These are phyloP conservation scores for Cicer cuneatum DNA, from an alignment of 306 rosid species.

Conservation along the genomic window DNA sequence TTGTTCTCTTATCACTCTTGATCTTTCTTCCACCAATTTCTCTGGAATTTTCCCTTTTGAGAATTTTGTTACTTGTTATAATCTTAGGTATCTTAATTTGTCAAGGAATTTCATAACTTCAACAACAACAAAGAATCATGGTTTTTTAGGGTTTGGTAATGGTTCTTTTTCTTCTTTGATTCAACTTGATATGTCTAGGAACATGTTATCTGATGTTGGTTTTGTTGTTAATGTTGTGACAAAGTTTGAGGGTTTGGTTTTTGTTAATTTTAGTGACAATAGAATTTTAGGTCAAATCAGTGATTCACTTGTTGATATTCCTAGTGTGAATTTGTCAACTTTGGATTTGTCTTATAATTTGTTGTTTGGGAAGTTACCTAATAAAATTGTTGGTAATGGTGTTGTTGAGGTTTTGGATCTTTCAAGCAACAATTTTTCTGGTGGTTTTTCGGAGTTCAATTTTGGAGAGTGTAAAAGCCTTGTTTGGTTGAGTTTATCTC, in stretches of 20 bases:
- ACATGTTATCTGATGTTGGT: slow-evolving; percentile 51
- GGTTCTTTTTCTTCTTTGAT: slow-evolving; percentile 52
- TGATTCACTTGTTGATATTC: slow-evolving; percentile 18
- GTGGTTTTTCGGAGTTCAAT: slow-evolving; percentile 49
- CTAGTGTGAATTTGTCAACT: slow-evolving; percentile 46
- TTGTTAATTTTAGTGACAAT: slow-evolving; percentile 61
- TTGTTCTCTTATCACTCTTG: slow-evolving; percentile 52
- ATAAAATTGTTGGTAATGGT: slow-evolving; percentile 45
- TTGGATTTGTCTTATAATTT: slow-evolving; percentile 61
- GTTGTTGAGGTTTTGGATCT: slow-evolving; percentile 63
- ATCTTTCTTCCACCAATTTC: slow-evolving; percentile 68
- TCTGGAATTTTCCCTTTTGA: slow-evolving; percentile 50
- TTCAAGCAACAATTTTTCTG: slow-evolving; percentile 63
- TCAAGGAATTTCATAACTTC: slow-evolving; percentile 55
- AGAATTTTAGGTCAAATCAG: slow-evolving; percentile 54
- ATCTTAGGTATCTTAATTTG: slow-evolving; percentile 53
- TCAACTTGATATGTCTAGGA: slow-evolving; percentile 62
- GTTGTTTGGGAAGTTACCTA: slow-evolving; percentile 59
- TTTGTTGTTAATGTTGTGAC: slow-evolving; percentile 39
- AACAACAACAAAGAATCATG: neutral
- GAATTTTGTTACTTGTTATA: slow-evolving; percentile 38
- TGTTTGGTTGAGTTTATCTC: slow-evolving; percentile 51
- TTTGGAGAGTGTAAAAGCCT: slow-evolving; percentile 57
- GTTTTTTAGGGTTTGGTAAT: neutral
- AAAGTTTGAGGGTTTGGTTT: slow-evolving; percentile 47